Base-by-base conservation (phyloP, 2,329 filamentous ascomycete species). In the Exophiala bonariae region DNA sequence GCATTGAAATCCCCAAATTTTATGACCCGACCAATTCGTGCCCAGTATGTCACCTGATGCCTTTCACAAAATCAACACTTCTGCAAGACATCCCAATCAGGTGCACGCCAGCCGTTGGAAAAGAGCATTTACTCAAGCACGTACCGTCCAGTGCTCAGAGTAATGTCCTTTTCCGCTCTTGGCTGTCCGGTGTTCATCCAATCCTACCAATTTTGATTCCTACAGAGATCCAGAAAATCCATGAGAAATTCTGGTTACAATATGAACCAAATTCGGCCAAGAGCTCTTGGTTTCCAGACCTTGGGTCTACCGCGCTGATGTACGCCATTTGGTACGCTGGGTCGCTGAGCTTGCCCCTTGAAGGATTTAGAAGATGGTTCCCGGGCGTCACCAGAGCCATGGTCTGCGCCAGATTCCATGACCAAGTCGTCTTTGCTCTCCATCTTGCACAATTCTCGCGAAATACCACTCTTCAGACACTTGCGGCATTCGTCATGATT, bases 271-370 rank as follows among this genome's bases (percentile, higher is more conserved):
- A 32, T 18, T 65, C 60, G 32, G 63, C 67, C 32, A 65, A 65
- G 2, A 65, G 65, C 13, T 61, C 67, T 28, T 45, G 65, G 3
- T 70, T 60, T 39, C 66, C 67, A 1, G 66, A 69, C 36, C 65
- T 68, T 1, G 68, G 67, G 1, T 71, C 73, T 33, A 67, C 74
- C 28, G 70, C 72, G 2, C 54, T 74, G 3, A 57, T 75, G 3
- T 70, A 71, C 50, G 70, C 71, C 6, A 71, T 75, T 23, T 74
- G 71, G 71, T 75, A 73, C 51, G 68, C 70, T n/a, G 72, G 72
- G 3, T 71, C 70, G 2, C 67, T 73, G 7, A 72, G 69, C 1
- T 59, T 73, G 3, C 74, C 72, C 1, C 60, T 67, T 3, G 64
- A 67, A 40, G 56, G 52, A 2, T 41, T 57, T 18, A 48, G 49